These are phyloP conservation scores for Acephala macrosclerotiorum DNA, from an alignment of 2,329 filamentous ascomycete species.

Conservation along the genomic window DNA sequence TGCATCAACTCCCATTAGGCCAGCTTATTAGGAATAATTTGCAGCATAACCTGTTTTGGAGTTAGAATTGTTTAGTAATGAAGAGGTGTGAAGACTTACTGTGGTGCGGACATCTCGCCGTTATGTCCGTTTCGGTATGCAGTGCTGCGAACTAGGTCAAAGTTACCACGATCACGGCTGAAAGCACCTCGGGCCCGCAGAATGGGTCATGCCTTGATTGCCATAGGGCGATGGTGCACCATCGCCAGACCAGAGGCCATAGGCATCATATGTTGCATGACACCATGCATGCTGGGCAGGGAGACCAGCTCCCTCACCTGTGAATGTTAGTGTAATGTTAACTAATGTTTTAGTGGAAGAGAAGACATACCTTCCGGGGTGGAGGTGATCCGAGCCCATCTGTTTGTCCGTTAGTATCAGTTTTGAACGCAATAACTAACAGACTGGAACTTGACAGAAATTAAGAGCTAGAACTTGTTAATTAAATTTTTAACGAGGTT, in stretches of 20 bases:
- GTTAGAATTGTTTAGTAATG: too few species aligned
- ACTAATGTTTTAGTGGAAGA: neutral
- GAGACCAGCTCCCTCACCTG: neutral
- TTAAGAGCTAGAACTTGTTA: neutral
- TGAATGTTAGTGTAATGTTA: constrained; percentile 4
- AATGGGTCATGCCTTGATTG: too few species aligned
- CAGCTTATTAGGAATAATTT: too few species aligned
- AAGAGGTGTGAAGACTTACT: too few species aligned
- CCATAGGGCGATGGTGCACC: neutral
- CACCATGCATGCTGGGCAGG: neutral
- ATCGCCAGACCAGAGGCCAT: neutral
- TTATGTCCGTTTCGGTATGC: neutral
- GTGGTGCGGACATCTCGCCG: too few species aligned
- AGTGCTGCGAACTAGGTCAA: neutral
- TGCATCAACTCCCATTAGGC: too few species aligned
- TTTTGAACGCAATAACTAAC: neutral
- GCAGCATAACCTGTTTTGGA: too few species aligned
- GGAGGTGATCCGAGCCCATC: neutral
- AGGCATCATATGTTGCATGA: neutral
- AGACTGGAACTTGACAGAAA: neutral
- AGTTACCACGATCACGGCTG: neutral
- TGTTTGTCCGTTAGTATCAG: neutral
- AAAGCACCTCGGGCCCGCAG: neutral
- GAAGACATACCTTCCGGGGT: neutral
- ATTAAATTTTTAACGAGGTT: neutral